Evolutionary conservation across 2,329 filamentous ascomycete species (phyloP), one percentile per base, ranked within the genome.

Genomic region (Xylariaceae sp.): DNA sequence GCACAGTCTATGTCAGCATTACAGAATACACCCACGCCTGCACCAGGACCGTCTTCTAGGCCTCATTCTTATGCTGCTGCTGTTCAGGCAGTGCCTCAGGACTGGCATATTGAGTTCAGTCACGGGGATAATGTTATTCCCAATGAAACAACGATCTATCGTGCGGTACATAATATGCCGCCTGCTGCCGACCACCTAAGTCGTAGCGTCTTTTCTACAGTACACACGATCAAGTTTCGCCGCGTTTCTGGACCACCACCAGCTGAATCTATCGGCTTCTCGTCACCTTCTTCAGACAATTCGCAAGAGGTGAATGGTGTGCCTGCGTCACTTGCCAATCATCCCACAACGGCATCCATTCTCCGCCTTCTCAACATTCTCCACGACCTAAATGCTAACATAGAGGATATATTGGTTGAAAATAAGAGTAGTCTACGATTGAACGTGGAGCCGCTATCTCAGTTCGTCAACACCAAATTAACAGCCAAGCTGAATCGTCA

Each of bases 401-500:
- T 97, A 13, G 92, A 97, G 66, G 93, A 97, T 71, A 88, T 97
- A 3, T 74, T 97, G 62, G 83, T 89, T 2, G 89, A 93, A 62
- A 88, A 89, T 68, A 88, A 88, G 69, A 86, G 87, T 55, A 77
- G 83, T 2, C 75, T 89, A 60, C 86, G 85, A 62, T 78, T 95
- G 34, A 90, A 89, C 53, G 82, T 87, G 1, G 93, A 97, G 74
- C 90, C 93, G 0, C 75, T 95, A 51, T 88, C 92, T 2, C 92
- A 97, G 67, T 99, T 99, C 68, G 94, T 99, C 75, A 99, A 99
- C 71, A 97, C 94, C 0, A 99, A 99, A 74, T 83, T 99, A 44
- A 99, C 94, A 0, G 95, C 94, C 1, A 99, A 99, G 77, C 83
- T 99, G 58, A 99, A 99, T 71, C 88, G 94, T 34, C 95, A 99